Base-by-base conservation (phyloP, 495 filamentous ascomycete genomes). In the Annulohypoxylon nitens region DNA sequence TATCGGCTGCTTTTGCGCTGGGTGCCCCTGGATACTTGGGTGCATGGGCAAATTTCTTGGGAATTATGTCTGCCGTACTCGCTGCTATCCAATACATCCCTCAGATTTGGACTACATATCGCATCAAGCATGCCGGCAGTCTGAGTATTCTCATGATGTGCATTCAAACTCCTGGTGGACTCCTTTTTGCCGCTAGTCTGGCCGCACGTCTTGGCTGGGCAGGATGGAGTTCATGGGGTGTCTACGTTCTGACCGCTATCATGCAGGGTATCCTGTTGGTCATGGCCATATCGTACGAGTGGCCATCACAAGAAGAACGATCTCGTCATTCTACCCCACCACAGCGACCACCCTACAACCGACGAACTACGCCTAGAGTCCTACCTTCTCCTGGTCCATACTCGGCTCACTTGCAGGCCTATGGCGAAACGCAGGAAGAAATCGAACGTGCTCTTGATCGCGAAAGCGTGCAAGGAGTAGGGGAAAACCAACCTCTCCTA, bases 111-210 rank as follows among this genome's bases (percentile, higher is more conserved):
- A 97, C 92, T 33, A 99, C 96, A 1, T 95, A 93, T 82, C 86
- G 83, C 39, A 83, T 97, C 57, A 91, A 93, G 76, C 90, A 92
- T 69, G 92, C 97, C 1, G 93, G 93, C 39, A 97, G 93, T 76
- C 80, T 99, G 65, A 97, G 93, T 76, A 95, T 99, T 64, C 92
- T 94, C 1, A 98, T 97, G 93, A 99, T 99, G 96, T 92, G 91
- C 78, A 97, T 98, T 48, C 96, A 99, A 80, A 97, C 95, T 0
- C 96, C 96, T 0, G 96, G 96, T 6, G 92, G 91, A 70, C 90
- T 97, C 74, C 82, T 98, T 20, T 98, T 95, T 85, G 93, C 95
- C 2, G 90, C 84, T 16, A 98, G 95, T 81, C 80, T 99, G 36
- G 92, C 91, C 16, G 90, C 88, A 10, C 88, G 96, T 51, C 85